Evolutionary conservation across 805 yeast species (phyloP).

Genomic region (Sugiyamaella qingdaonensis): DNA sequence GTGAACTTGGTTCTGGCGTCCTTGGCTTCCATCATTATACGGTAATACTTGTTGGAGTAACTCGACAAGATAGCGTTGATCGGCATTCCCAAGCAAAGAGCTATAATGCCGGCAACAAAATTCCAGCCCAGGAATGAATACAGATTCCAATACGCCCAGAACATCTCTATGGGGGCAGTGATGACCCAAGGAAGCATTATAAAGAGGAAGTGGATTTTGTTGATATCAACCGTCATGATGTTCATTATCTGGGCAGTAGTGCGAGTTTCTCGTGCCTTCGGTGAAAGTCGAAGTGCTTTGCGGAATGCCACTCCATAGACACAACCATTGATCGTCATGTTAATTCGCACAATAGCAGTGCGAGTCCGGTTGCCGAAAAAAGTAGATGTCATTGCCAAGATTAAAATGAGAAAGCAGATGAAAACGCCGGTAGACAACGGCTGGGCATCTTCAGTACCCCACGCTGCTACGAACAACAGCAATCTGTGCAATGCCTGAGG

Average conservation of each 20-base stretch:
- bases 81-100: constrained; percentile 5
- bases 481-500: not conserved
- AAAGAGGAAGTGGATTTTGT: constrained; percentile 54
- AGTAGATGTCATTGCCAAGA: constrained; percentile 51
- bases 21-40: constrained; percentile 75
- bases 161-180: constrained; percentile 89
- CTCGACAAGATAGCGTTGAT: constrained; percentile 5
- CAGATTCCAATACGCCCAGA: constrained; percentile 65
- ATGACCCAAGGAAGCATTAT: constrained; percentile 74
- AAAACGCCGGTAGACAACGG: constrained; percentile 49
- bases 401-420: constrained; percentile 56
- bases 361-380: constrained; percentile 48
- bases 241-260: constrained; percentile 74
- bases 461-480: constrained; percentile 38
- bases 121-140: constrained; percentile 32
- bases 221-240: constrained; percentile 66
- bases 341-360: constrained; percentile 55
- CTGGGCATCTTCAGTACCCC: constrained; percentile 30
- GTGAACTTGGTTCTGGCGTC: constrained; percentile 85
- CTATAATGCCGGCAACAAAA: constrained; percentile 6
- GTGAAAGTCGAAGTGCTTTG: constrained; percentile 60
- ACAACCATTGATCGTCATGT: constrained; percentile 54
- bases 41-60: constrained; percentile 23
- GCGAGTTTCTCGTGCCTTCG: constrained; percentile 50
- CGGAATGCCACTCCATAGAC: constrained; percentile 42